Percentiles rank a stretch among this genome's conserved stretches.
phyloP scores from a whole-genome alignment of 768 basidiomycete species.

The Mycena capillaripes region DNA sequence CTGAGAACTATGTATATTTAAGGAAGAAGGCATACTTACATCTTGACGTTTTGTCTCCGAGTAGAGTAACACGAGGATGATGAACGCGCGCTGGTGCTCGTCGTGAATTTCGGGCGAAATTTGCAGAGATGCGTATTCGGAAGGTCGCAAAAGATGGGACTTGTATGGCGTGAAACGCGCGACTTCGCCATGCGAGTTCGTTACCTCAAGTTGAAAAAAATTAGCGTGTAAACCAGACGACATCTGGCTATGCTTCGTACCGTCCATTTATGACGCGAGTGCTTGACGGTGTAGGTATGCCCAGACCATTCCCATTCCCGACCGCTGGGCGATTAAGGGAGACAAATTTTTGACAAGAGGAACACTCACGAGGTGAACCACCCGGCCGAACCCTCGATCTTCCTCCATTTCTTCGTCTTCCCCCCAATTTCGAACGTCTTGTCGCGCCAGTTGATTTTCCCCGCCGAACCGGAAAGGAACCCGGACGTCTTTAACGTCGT shows the following conservation, averaged over 20 bases:
- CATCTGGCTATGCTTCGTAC: neutral
- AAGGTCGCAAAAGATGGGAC: neutral
- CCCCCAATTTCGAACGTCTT: slow-evolving; percentile 2
- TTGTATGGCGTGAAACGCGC: neutral
- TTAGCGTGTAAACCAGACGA: too few relatives aligned
- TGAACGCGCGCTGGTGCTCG: neutral
- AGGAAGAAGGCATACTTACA: neutral
- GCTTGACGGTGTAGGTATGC: slow-evolving; percentile 3
- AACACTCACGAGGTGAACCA: neutral
- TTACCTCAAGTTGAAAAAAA: neutral
- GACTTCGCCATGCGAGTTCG: neutral
- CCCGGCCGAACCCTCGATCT: neutral
- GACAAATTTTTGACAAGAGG: neutral
- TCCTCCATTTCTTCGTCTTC: neutral
- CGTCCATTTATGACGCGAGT: neutral
- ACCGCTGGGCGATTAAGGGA: neutral
- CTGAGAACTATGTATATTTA: neutral
- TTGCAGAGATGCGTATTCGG: neutral
- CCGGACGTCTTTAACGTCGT: neutral
- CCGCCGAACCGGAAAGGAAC: neutral
- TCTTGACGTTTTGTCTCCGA: slow-evolving; percentile 10
- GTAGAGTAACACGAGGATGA: slow-evolving; percentile 13
- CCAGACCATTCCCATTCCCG: slow-evolving; percentile 2
- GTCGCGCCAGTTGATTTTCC: slow-evolving; percentile 5
- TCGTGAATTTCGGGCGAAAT: slow-evolving; percentile 3